A percentile compares a stretch with the other conserved stretches of the same genome.
Conservation (phyloP, 805 yeast species). For the Metschnikowia peoriensis region DNA sequence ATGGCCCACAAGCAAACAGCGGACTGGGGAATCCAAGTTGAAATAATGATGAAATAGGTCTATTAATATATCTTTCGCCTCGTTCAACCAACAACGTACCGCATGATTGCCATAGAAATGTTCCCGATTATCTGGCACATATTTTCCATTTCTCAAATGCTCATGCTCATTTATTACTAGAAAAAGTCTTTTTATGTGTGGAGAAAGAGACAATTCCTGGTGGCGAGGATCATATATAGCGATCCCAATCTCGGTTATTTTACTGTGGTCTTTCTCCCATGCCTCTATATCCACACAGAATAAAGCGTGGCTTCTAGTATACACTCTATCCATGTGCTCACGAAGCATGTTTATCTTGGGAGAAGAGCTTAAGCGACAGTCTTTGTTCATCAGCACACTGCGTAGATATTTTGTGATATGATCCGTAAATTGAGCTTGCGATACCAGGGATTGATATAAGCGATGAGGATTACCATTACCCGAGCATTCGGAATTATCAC, state of each 20-base stretch:
- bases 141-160: not conserved
- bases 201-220: conserved; percentile 14
- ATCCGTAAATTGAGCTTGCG: no score
- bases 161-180: conserved; percentile 15
- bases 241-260: conserved; percentile 16
- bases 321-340: not conserved
- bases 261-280: conserved; percentile 9
- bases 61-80: not conserved
- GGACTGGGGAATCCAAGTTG: not conserved
- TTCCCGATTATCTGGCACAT: not conserved
- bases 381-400: no score
- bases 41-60: not conserved
- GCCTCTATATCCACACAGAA: conserved; percentile 21
- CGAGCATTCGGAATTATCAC: no score
- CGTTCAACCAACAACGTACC: not conserved
- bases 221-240: conserved; percentile 23
- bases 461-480: no score
- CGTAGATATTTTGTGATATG: no score
- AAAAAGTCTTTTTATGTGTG: conserved; percentile 15
- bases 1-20: not conserved
- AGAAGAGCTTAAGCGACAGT: no score
- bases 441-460: no score
- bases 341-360: no score
- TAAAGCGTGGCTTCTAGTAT: not conserved
- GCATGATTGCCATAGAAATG: not conserved